Evolutionary conservation across 208 protist genomes (phyloP), one percentile per base, ranked within the genome.

Genomic region (Vickermania ingenoplastis): DNA sequence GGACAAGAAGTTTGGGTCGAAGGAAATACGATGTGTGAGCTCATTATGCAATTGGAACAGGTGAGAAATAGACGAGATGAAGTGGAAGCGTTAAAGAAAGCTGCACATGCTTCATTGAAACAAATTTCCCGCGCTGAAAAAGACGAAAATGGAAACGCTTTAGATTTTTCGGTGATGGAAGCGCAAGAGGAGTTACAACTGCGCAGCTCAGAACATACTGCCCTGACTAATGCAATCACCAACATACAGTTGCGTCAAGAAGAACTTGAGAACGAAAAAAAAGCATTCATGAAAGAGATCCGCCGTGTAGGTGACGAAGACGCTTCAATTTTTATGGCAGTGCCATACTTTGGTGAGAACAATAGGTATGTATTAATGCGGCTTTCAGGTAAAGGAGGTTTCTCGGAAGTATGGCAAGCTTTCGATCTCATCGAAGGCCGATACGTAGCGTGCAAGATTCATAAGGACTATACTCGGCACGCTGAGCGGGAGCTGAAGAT

Each of bases 371-470:
- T 97, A 14, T 63, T 98, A 52, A 75, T 97, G 67, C 70, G 80
- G 31, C 76, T 98, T 41, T 75, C 97, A 24, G 96, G 96, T 52
- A 97, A 96, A 63, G 96, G 96, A 23, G 96, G 96, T 21, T 98
- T 97, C 66, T 93, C 81, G 13, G 94, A 98, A 79, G 96, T 98
- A 53, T 97, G 90, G 78, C 93, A 96, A 65, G 93, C 86, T 4
- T 97, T 90, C 61, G 94, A 98, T 67, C 55, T 96, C 14, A 54
- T 79, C 22, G 79, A 91, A 13, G 78, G 72, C 29, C 63, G 67
- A 29, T 79, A 91, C 48, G 96, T 98, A n/a, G 95, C 97, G 2
- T 97, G 92, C 68, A 98, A 98, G 75, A 94, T 98, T 22, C 97
- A 98, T 71, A 87, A 89, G 57, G 89, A 94, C 75, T 98, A 98